These are phyloP conservation scores for Punica granatum DNA, from an alignment of 345 rosid species.

Conservation along the genomic window DNA sequence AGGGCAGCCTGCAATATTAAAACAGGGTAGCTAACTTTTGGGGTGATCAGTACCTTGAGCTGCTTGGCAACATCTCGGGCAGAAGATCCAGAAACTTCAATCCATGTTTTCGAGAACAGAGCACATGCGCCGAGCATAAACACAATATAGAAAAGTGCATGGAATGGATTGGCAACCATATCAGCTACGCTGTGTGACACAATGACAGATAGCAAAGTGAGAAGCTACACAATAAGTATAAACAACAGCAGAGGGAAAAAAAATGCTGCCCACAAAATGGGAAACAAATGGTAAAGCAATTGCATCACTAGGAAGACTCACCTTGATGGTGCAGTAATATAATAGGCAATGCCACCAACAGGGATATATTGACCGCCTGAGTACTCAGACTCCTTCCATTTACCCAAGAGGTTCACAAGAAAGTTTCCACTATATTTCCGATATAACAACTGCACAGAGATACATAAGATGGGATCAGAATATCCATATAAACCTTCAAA, in stretches of 20 bases:
- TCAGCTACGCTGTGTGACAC: conserved; percentile 55
- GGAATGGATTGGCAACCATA: conserved; percentile 89
- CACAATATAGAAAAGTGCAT: conserved; percentile 73
- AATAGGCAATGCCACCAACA: conserved; percentile 76
- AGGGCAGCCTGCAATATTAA: no score
- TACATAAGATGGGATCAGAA: background rate
- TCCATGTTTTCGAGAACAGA: conserved; percentile 85
- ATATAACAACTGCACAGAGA: conserved; percentile 52
- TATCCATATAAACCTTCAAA: background rate
- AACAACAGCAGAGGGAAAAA: background rate
- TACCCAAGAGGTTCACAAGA: conserved; percentile 67
- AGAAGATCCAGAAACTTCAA: conserved; percentile 85
- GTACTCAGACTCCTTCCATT: conserved; percentile 79
- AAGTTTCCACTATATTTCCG: conserved; percentile 70
- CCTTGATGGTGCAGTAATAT: conserved; percentile 86
- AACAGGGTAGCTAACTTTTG: background rate
- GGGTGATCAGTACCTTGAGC: conserved; percentile 30
- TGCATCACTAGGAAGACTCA: conserved; percentile 15
- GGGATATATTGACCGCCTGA: conserved; percentile 67
- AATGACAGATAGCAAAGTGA: background rate
- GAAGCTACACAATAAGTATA: background rate
- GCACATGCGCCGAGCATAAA: conserved; percentile 85
- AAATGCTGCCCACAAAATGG: background rate
- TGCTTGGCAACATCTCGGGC: conserved; percentile 84
- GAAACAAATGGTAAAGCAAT: background rate